A percentile compares a stretch with the other conserved stretches of the same genome.
Evolutionary conservation across 2,329 filamentous ascomycete genomes (phyloP).

Genomic region (Aspergillus alliaceus): DNA sequence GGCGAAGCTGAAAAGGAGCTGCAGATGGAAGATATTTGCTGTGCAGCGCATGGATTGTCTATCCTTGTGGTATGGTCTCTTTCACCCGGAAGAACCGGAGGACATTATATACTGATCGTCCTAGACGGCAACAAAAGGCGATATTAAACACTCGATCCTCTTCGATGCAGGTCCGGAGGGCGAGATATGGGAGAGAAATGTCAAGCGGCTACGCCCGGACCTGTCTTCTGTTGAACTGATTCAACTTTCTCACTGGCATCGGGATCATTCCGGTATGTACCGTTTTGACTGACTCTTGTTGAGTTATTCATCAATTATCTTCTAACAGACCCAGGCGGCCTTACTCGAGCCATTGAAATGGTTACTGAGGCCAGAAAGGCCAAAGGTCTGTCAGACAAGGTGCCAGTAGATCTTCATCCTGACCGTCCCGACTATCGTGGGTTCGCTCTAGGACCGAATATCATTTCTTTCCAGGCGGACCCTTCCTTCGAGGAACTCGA

Average conservation of each 20-base stretch:
- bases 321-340: conserved; percentile 39
- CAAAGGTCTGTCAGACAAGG: conserved; percentile 17
- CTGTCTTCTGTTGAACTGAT: conserved; percentile 48
- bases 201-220: conserved; percentile 44
- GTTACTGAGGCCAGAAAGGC: conserved; percentile 45
- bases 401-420: conserved; percentile 54
- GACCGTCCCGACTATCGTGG: conserved; percentile 54
- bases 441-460: conserved; percentile 40
- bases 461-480: conserved; percentile 54
- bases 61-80: conserved; percentile 47
- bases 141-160: conserved; percentile 48
- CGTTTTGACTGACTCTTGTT: background rate
- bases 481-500: conserved; percentile 52
- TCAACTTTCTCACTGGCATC: conserved; percentile 56
- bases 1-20: conserved; percentile 48
- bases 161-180: conserved; percentile 58
- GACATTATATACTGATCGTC: background rate
- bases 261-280: conserved; percentile 54
- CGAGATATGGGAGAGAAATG: conserved; percentile 53
- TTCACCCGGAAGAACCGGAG: background rate
- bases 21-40: conserved; percentile 53
- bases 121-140: conserved; percentile 50
- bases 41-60: conserved; percentile 56
- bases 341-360: conserved; percentile 51
- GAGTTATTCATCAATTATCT: too few species aligned